These are phyloP conservation scores for Pseudodiploospora longispora DNA, from an alignment of 2,329 filamentous ascomycete genomes.

Conservation along the genomic window DNA sequence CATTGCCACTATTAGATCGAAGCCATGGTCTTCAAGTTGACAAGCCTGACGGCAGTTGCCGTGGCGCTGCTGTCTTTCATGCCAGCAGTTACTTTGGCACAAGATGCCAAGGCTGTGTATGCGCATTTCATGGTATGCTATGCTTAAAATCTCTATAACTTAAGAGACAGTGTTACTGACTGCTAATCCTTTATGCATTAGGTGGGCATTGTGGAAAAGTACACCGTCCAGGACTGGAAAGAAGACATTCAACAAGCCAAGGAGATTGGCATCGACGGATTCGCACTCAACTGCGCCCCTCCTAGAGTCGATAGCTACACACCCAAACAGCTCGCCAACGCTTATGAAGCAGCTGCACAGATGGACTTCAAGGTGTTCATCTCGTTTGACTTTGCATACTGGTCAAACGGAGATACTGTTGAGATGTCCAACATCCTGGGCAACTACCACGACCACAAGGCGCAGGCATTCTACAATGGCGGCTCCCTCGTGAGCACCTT, in stretches of 20 bases:
- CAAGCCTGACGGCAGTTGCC: neutral
- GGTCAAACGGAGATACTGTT: conserved; percentile 12
- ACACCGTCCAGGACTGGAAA: conserved; percentile 13
- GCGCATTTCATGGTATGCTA: conserved; percentile 10
- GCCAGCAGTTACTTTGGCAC: neutral
- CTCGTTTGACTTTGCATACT: conserved; percentile 17
- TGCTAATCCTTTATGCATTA: neutral
- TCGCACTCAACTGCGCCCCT: conserved; percentile 15
- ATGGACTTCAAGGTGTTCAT: conserved; percentile 15
- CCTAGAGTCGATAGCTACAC: conserved; percentile 14
- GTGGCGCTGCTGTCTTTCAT: neutral
- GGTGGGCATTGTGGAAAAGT: conserved; percentile 14
- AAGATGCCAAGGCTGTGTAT: conserved; percentile 5
- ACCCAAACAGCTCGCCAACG: conserved; percentile 13
- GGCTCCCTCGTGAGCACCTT: conserved; percentile 16
- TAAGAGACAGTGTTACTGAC: neutral
- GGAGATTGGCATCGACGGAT: conserved; percentile 15
- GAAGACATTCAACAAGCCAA: conserved; percentile 13
- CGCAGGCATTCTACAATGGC: conserved; percentile 12
- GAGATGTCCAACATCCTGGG: conserved; percentile 11
- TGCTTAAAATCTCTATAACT: neutral
- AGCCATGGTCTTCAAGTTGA: neutral
- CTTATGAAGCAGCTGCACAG: conserved; percentile 12
- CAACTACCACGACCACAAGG: conserved; percentile 11
- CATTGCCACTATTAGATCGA: no score